Base-by-base conservation (phyloP, 1,284 basidiomycete genomes). In the Singerocomus rubriflavus region DNA sequence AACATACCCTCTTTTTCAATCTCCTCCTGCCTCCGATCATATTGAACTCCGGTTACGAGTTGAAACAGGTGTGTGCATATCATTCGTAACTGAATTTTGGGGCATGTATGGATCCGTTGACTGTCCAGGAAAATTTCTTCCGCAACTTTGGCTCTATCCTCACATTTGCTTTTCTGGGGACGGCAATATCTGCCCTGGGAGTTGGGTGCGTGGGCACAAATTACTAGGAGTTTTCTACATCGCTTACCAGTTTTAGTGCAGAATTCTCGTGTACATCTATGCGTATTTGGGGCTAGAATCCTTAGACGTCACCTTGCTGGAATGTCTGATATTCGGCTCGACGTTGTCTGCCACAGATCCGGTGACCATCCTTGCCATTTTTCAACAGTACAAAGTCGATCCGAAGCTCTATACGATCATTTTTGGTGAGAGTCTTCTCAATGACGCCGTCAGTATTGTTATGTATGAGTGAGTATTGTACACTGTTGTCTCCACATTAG, bases 391-490 rank as follows among this genome's bases (percentile, higher is more conserved):
- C 75, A 97, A 98, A 70, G 96, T 99, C 54, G 96, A 99, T 70
- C 95, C 97, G 0, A 97, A 98, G 69, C 79, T 99, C 5, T 99
- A 99, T 73, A 91, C 87, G 48, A 84, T 99, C 72, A 99, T 99
- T 62, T 99, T 99, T 67, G 97, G 97, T 31, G 96, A 99, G 72
- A 92, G 88, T 68, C 81, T 99, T 54, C 73, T 99, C 55, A 99
- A 99, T 72, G 96, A 99, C 78, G 96, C 96, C 27, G 96, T 99
- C 61, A 94, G 93, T 76, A 99, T 99, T 75, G 96, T 99, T 72
- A 97, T 99, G 92, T 99, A 98, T 72, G 96, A 99, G 92, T 96
- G 66, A 78, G 92, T 88, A 48, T 29, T 45, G 31, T n/a, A 5
- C 40, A 29, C 35, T 39, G 27, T 25, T 50, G 38, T 36, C 8